Evolutionary conservation across 2,329 filamentous ascomycete genomes (phyloP).

Genomic region (Aspergillus fumigatiaffinis): DNA sequence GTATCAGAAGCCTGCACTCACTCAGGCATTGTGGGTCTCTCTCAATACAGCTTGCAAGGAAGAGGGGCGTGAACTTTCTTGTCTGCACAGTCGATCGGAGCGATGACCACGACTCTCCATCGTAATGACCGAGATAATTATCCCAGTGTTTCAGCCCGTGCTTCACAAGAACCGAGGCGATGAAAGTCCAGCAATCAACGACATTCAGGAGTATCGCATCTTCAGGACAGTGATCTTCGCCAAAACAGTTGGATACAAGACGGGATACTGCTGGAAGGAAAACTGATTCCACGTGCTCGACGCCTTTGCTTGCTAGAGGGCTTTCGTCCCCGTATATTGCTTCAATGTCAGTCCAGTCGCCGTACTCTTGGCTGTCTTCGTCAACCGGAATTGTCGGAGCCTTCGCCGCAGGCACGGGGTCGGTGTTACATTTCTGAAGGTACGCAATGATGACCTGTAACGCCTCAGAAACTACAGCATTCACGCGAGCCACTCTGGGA

Average conservation of each 20-base stretch:
- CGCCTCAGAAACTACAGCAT: conserved; percentile 46
- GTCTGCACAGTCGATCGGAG: conserved; percentile 46
- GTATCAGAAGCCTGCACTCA: conserved; percentile 46
- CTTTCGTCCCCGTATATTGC: conserved; percentile 36
- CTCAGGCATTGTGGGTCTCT: conserved; percentile 39
- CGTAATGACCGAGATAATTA: conserved; percentile 54
- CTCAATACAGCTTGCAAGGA: conserved; percentile 43
- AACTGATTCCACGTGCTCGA: conserved; percentile 37
- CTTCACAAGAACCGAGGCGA: conserved; percentile 48
- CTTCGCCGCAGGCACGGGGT: conserved; percentile 17
- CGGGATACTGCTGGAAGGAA: conserved; percentile 50
- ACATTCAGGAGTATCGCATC: conserved; percentile 51
- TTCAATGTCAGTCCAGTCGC: conserved; percentile 55
- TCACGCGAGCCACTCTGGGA: conserved; percentile 41
- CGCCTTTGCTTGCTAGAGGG: conserved; percentile 18
- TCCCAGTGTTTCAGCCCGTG: conserved; percentile 50
- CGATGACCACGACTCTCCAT: conserved; percentile 46
- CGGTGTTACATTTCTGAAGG: conserved; percentile 25
- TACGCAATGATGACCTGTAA: conserved; percentile 48
- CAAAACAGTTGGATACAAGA: conserved; percentile 59
- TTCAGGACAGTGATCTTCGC: conserved; percentile 53
- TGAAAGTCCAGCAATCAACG: conserved; percentile 53
- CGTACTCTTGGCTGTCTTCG: conserved; percentile 64
- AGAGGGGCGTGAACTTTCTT: conserved; percentile 45
- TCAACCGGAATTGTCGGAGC: conserved; percentile 31